These are phyloP conservation scores for Telopea speciosissima DNA, from an alignment of 177 flowering plant species.

Conservation along the genomic window DNA sequence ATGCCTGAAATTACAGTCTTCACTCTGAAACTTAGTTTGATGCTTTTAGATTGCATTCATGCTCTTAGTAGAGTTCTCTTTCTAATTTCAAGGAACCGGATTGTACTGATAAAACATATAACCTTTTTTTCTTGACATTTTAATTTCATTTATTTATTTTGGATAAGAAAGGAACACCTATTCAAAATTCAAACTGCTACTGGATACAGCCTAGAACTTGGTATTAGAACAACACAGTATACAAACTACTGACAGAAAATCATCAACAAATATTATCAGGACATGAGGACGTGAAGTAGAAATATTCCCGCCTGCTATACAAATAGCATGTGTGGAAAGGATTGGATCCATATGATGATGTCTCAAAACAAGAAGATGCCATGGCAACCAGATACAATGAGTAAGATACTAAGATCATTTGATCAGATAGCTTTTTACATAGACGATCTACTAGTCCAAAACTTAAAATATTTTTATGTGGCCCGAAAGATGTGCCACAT, in stretches of 20 bases:
- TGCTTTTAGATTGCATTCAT: not conserved
- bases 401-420: not conserved
- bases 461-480: not conserved
- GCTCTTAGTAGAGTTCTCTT: not conserved
- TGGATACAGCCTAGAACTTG: not conserved
- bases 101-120: too few species aligned
- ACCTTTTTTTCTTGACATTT: not conserved
- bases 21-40: not conserved
- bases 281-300: not conserved
- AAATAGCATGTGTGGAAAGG: not conserved
- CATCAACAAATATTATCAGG: not conserved
- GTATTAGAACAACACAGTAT: not conserved
- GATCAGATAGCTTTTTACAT: not conserved
- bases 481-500: not conserved
- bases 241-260: not conserved
- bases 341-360: not conserved
- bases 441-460: not conserved
- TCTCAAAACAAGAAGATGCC: not conserved
- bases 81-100: not conserved
- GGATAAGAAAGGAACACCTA: not conserved
- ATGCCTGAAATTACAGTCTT: not conserved
- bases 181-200: not conserved
- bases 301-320: not conserved
- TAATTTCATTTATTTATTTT: too few species aligned
- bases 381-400: not conserved